phyloP scores from a whole-genome alignment of 495 filamentous ascomycete genomes.

The Penicillium coprophilum region DNA sequence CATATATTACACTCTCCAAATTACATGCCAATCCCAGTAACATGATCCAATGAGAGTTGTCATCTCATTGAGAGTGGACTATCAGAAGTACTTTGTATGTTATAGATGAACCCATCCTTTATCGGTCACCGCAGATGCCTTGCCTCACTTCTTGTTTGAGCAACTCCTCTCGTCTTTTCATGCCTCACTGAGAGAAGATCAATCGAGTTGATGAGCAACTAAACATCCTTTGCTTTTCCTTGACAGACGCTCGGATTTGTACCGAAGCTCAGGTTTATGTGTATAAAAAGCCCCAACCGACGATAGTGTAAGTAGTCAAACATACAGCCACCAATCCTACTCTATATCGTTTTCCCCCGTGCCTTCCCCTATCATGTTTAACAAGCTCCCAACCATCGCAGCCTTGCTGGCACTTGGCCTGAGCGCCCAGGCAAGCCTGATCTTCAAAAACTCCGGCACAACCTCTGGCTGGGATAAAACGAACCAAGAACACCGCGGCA shows the following conservation, averaged over 20 bases:
- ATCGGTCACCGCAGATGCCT: not conserved
- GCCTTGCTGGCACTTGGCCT: slow-evolving; percentile 1
- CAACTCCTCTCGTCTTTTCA: not conserved
- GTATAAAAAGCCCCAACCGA: not conserved
- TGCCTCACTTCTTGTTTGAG: not conserved
- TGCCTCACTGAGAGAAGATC: not conserved
- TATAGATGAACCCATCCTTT: not conserved
- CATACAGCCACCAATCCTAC: not conserved
- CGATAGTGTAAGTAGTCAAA: not conserved
- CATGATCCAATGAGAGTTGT: not conserved
- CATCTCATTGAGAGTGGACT: not conserved
- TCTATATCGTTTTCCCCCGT: not conserved
- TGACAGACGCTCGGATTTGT: no score
- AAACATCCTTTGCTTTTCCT: not conserved
- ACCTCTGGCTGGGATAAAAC: slow-evolving; percentile 46
- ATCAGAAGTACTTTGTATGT: not conserved
- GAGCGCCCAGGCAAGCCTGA: slow-evolving; percentile 28
- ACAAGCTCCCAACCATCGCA: not conserved
- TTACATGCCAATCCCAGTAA: not conserved
- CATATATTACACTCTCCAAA: not conserved
- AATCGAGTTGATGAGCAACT: not conserved
- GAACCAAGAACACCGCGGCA: slow-evolving; percentile 46
- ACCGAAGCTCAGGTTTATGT: not conserved
- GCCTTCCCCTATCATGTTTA: not conserved
- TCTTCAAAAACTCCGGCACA: slow-evolving; percentile 54